Evolutionary conservation across 495 filamentous ascomycete genomes (phyloP), one percentile per base, ranked within the genome.

Genomic region (Acidomyces sp.): DNA sequence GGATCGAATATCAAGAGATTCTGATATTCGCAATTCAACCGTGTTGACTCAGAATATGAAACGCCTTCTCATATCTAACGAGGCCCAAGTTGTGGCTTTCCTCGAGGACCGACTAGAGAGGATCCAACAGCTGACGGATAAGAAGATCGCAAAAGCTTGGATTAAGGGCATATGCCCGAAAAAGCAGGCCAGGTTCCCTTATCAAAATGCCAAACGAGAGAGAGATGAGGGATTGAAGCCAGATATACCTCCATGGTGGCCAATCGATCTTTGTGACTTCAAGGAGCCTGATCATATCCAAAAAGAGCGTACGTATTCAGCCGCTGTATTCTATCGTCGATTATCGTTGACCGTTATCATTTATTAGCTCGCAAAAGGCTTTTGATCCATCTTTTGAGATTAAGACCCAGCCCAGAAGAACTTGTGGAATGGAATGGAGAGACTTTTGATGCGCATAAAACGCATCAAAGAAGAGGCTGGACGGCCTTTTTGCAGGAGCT

Each of bases 111-210:
- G 74, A 0, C 77, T 88, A 45, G 70, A 72, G 39, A 67, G 67
- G 21, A 63, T 84, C 37, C 82, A 87, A 51, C 84, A 92, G 53
- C 68, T 72, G 5, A 73, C 77, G 34, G 80, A 79, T 59, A 81
- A 83, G 50, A 60, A 72, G 13, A 73, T 92, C 23, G 73, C 73
- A 6, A 92, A 88, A 56, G 77, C 71, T 3, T 87, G 85, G 61
- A 78, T 93, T 49, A 86, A 82, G 52, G 68, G 76, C 12, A 78
- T 93, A 2, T 81, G 85, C 36, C 82, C 86, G 0, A 83, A 82
- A 46, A 95, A 95, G 57, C 85, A 93, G 55, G 75, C 78, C 0
- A 77, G 70, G 31, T 75, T 82, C 48, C 87, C 87, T 0, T 95
- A 94, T 57, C 72, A 13, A 69, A 77, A 2, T 68, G 80, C 29